Evolutionary conservation across 2,329 filamentous ascomycete species (phyloP), one percentile per base, ranked within the genome.

Genomic region (Aspergillus alliaceus): DNA sequence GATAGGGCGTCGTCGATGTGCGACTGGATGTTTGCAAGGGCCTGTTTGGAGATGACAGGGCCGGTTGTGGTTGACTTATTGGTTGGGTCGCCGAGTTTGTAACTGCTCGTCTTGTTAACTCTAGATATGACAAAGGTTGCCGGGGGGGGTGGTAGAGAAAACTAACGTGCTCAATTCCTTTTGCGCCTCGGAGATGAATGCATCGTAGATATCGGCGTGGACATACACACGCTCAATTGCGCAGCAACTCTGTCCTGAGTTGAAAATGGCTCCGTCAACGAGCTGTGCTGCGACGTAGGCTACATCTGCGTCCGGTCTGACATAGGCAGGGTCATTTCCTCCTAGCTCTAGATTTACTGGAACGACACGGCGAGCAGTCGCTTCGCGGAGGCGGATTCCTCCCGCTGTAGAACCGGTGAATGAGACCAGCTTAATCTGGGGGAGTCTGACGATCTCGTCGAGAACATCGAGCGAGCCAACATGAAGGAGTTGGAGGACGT

Each of bases 181-280:
- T 72, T 93, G 89, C 18, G 91, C 82, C 2, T 88, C 90, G 51
- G 84, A 80, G 44, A 96, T 83, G 68, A 97, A 96, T n/a, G 84
- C 79, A 68, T 96, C 91, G 71, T 96, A 86, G 35, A 96, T 85
- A 64, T 84, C 86, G 66, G 90, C 89, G 65, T 93, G 86, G 3
- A 96, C 92, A 65, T 96, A 96, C 9, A 96, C 85, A 24, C 93
- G 83, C 78, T 97, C 93, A 48, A 96, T 81, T 32, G 90, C 90
- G 76, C 93, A 96, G 80, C 93, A 97, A 70, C 91, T 96, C 79
- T 97, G 93, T 14, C 93, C 93, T 34, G 92, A 96, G 79, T 96
- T 96, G 81, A 96, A 96, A 44, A 97, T 79, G 6, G 91, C 88
- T 29, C 92, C 92, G 64, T 96, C 93, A 11, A 96, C 92, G 66